phyloP scores from a whole-genome alignment of 345 rosid genomes.

The Brassica nigra region DNA sequence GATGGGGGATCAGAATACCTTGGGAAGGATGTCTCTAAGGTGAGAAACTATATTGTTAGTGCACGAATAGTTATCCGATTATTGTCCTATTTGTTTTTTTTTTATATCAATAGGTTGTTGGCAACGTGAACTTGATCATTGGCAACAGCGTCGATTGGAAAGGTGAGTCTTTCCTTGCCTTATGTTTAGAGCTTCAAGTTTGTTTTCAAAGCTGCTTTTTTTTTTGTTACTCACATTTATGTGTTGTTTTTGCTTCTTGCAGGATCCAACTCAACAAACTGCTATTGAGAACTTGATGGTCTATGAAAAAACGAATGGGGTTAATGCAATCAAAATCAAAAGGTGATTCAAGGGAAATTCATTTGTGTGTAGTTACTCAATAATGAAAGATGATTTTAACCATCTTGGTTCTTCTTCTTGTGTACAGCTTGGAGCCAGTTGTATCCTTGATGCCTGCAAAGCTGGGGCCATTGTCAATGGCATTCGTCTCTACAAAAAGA shows the following conservation, averaged over 20 bases:
- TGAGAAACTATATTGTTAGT: conserved; percentile 10
- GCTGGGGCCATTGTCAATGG: conserved; percentile 74
- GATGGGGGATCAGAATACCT: conserved; percentile 95
- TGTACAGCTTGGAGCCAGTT: conserved; percentile 93
- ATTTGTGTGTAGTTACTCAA: neutral
- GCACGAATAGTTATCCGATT: neutral
- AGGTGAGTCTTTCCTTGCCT: conserved; percentile 44
- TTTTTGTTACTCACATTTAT: neutral
- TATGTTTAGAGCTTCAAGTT: neutral
- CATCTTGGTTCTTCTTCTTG: neutral
- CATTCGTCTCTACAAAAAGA: conserved; percentile 61
- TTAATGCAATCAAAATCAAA: conserved; percentile 80
- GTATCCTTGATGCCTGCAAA: conserved; percentile 91
- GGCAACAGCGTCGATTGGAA: conserved; percentile 86
- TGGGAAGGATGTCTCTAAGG: conserved; percentile 93
- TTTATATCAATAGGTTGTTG: conserved; percentile 60
- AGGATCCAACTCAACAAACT: no score
- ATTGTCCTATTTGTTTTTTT: neutral
- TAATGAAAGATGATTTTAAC: neutral
- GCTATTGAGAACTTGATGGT: no score
- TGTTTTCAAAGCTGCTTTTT: neutral
- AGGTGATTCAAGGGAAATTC: conserved; percentile 46
- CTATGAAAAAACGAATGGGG: conserved; percentile 89
- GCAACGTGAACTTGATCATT: conserved; percentile 65
- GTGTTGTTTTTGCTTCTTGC: no score